A percentile compares a stretch with the other conserved stretches of the same genome.
Conservation (phyloP, 345 rosid species). For the Salix exigua region DNA sequence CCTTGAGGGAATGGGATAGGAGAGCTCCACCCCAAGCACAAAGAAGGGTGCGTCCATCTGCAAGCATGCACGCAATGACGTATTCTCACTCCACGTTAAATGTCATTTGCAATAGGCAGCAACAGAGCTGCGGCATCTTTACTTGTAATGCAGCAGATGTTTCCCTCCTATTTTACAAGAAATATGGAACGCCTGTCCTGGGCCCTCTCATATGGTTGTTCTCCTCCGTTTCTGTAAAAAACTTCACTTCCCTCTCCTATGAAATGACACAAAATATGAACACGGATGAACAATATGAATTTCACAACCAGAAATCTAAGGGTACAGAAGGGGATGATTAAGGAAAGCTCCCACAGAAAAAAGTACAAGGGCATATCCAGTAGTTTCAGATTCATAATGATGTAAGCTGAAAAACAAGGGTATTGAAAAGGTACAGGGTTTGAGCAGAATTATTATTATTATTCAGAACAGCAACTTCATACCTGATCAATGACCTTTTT, state of each 20-base stretch:
- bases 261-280: constrained; percentile 3
- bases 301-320: background rate
- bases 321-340: background rate
- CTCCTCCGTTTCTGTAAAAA: constrained; percentile 98
- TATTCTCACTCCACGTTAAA: constrained; percentile 13
- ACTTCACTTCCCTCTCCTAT: constrained; percentile 96
- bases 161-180: constrained; percentile 47
- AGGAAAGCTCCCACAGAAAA: background rate
- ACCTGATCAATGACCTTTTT: background rate
- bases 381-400: background rate
- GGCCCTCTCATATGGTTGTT: constrained; percentile 99
- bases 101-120: constrained; percentile 6
- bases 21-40: constrained; percentile 15
- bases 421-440: background rate
- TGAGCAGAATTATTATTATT: background rate
- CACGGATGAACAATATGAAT: background rate
- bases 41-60: constrained; percentile 18
- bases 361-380: background rate
- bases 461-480: background rate
- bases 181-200: constrained; percentile 94
- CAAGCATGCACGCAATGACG: constrained; percentile 11
- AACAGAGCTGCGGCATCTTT: constrained; percentile 19
- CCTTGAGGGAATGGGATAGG: constrained; percentile 11
- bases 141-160: constrained; percentile 17
- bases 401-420: background rate